phyloP scores from a whole-genome alignment of 441 rosid species.

The Pelargonium australe region DNA sequence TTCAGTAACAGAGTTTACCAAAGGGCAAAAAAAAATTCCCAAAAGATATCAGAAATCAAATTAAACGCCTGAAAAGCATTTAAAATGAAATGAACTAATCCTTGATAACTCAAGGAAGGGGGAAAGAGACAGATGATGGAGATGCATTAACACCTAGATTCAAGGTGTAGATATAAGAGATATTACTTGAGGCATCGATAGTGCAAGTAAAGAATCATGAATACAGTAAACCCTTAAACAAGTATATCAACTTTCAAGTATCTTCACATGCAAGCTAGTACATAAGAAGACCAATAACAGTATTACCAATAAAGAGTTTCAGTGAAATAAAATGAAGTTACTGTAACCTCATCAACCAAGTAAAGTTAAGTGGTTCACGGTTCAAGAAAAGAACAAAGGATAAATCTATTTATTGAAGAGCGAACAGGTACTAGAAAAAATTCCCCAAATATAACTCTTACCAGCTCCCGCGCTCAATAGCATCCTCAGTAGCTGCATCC shows the following conservation, averaged over 20 bases:
- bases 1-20: too few relatives aligned
- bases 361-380: background rate
- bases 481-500: constrained; percentile 81
- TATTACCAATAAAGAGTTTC: background rate
- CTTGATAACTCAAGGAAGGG: too few relatives aligned
- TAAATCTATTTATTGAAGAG: background rate
- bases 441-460: constrained; percentile 29
- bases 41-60: too few relatives aligned
- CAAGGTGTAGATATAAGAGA: constrained; percentile 1
- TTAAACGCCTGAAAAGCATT: too few relatives aligned
- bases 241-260: too few relatives aligned
- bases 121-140: too few relatives aligned
- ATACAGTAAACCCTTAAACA: too few relatives aligned
- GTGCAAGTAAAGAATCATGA: too few relatives aligned
- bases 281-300: background rate
- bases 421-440: background rate
- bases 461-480: constrained; percentile 82
- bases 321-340: background rate
- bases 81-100: too few relatives aligned
- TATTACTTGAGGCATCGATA: background rate
- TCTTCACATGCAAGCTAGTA: background rate
- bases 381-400: too few relatives aligned
- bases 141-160: background rate
- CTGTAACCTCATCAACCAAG: background rate
- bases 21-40: too few relatives aligned